phyloP scores from a whole-genome alignment of 2,329 filamentous ascomycete genomes.

The Beauveria varroae region DNA sequence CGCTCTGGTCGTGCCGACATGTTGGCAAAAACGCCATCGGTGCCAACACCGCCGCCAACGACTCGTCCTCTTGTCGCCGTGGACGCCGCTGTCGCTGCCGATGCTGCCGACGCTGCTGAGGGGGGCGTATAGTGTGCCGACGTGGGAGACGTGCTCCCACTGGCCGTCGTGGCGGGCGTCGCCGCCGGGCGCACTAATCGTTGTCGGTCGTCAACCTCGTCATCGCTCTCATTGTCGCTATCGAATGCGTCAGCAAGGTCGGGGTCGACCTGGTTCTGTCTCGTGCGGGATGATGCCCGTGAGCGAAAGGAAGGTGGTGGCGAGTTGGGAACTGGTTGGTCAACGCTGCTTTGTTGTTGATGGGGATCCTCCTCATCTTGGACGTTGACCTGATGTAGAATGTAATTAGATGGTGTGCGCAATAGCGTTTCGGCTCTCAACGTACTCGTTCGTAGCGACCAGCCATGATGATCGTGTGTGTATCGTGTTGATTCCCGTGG shows the following conservation, averaged over 20 bases:
- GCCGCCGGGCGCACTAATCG: conserved; percentile 66
- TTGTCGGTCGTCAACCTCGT: conserved; percentile 69
- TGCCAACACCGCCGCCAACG: conserved; percentile 67
- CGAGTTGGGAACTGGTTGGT: conserved; percentile 44
- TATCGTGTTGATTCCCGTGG: conserved; percentile 7
- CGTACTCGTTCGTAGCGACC: conserved; percentile 52
- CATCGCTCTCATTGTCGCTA: conserved; percentile 68
- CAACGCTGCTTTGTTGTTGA: conserved; percentile 17
- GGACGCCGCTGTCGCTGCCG: conserved; percentile 19
- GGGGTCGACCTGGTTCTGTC: conserved; percentile 52
- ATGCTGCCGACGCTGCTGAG: conserved; percentile 26
- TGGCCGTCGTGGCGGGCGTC: conserved; percentile 21
- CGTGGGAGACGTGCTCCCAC: conserved; percentile 13
- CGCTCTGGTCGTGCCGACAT: conserved; percentile 82
- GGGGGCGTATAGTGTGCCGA: conserved; percentile 19
- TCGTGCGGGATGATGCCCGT: conserved; percentile 54
- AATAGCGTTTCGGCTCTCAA: neutral
- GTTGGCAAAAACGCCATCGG: conserved; percentile 95
- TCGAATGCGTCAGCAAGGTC: conserved; percentile 93
- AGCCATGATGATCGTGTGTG: conserved; percentile 34
- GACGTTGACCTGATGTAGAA: conserved; percentile 43
- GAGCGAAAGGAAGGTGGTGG: conserved; percentile 84
- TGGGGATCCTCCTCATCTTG: conserved; percentile 46
- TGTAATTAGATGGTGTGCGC: conserved; percentile 11
- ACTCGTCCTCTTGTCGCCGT: conserved; percentile 27